Base-by-base conservation (phyloP, 805 yeast genomes). In the Lachancea nothofagi region DNA sequence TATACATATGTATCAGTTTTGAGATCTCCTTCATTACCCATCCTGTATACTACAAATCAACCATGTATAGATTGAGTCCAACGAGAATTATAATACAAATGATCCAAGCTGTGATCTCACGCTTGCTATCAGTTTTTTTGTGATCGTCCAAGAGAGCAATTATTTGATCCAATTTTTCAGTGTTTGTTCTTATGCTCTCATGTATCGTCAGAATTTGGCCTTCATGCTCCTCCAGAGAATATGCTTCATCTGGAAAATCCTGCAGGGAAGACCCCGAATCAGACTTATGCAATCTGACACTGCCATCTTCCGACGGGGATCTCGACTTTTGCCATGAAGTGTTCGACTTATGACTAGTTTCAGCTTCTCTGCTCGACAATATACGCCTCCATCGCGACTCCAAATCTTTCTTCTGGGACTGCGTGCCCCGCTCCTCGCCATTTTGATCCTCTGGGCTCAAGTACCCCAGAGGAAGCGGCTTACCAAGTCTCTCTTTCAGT, bases 401-500 rank as follows among this genome's bases (percentile, higher is more conserved):
- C 4, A 43, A 13, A 3, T 25, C 41, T n/a, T 27, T 25, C 9
- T 33, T 32, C 12, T 21, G 30, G 10, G 27, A 24, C 3, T 15
- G 26, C 17, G 31, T 7, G 12, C 15, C 20, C 18, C 8, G 15
- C 18, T 15, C 33, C 25, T 29, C 24, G 13, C 17, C 25, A 3
- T 36, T 28, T 5, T 40, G 20, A 25, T 20, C 12, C 5, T 18
- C 18, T 9, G 25, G 25, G 2, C 48, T 42, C 13, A 56, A 31
- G 38, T 67, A 67, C 1, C 67, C 69, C 26, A 67, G 45, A 2
- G 71, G 71, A 15, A 66, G 33, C 2, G 72, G 72, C 10, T 61
- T 62, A 1, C 71, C 71, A 9, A 67, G 48, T 10, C 40, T 33
- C 15, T 43, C 44, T 24, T 44, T 44, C 41, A 44, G 29, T 27